Conservation (phyloP, 768 basidiomycete species). For the Termitomyces heimii region DNA sequence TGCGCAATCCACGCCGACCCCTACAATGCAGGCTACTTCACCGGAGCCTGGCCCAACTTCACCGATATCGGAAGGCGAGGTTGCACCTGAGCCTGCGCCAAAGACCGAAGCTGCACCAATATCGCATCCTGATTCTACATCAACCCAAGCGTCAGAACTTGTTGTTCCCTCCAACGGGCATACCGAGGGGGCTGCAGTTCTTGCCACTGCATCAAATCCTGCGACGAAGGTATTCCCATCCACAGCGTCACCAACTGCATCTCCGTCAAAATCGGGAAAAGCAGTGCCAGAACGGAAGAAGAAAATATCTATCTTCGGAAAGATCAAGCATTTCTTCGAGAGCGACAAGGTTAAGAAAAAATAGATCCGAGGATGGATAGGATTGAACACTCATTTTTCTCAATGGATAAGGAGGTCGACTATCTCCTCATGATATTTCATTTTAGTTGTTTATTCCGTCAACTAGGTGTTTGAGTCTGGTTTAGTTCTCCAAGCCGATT, state of each 20-base stretch:
- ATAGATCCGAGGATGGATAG: background rate
- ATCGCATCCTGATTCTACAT: background rate
- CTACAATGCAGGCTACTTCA: background rate
- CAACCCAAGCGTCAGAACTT: background rate
- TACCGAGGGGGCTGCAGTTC: background rate
- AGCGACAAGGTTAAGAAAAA: slow-evolving; percentile 37
- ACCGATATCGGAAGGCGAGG: background rate
- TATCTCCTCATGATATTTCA: background rate
- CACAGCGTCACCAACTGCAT: slow-evolving; percentile 12
- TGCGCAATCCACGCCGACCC: background rate
- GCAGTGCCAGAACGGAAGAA: slow-evolving; percentile 41
- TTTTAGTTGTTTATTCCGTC: background rate
- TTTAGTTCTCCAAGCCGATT: background rate
- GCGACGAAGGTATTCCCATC: slow-evolving; percentile 22
- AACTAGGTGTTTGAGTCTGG: background rate
- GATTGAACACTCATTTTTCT: background rate
- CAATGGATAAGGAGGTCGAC: background rate
- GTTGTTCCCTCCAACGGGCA: slow-evolving; percentile 2
- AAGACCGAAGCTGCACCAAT: background rate
- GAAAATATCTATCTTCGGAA: slow-evolving; percentile 46
- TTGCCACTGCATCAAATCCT: background rate
- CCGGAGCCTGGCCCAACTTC: background rate
- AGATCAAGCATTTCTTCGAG: slow-evolving; percentile 44
- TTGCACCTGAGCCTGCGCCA: background rate
- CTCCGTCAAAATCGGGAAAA: slow-evolving; percentile 28